Evolutionary conservation across 495 filamentous ascomycete genomes (phyloP).

Genomic region (Evernia prunastri): DNA sequence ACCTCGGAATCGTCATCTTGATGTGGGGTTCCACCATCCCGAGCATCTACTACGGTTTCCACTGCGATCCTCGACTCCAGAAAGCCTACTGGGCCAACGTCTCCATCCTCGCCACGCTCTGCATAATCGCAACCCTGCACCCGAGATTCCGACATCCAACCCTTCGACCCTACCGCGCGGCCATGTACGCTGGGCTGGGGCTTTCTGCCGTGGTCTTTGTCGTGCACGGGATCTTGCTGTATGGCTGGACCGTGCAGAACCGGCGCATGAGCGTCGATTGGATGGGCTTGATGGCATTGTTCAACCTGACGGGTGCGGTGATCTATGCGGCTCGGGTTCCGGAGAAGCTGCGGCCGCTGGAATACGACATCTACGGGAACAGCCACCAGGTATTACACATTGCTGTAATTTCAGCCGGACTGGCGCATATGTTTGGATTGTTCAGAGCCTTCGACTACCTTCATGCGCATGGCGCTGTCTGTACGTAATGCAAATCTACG

Average conservation of each 20-base stretch:
- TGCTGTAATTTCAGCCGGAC: conserved; percentile 40
- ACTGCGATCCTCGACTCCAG: conserved; percentile 34
- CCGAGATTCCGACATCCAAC: conserved; percentile 21
- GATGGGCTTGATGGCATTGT: conserved; percentile 34
- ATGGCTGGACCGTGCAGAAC: conserved; percentile 37
- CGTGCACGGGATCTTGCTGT: conserved; percentile 35
- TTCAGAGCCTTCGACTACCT: conserved; percentile 43
- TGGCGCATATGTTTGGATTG: conserved; percentile 40
- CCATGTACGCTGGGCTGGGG: conserved; percentile 40
- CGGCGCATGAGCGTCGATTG: conserved; percentile 39
- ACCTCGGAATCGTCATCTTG: conserved; percentile 45
- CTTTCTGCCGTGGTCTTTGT: conserved; percentile 40
- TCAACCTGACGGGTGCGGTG: conserved; percentile 38
- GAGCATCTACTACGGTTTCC: conserved; percentile 47
- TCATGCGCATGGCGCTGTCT: conserved; percentile 28
- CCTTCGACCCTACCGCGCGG: conserved; percentile 29
- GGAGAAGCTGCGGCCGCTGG: conserved; percentile 39
- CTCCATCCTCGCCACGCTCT: conserved; percentile 20
- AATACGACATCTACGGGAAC: conserved; percentile 44
- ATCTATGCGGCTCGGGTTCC: conserved; percentile 45
- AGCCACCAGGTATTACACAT: conserved; percentile 51
- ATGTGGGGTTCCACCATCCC: conserved; percentile 50
- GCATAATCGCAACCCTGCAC: conserved; percentile 22
- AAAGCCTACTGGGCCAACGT: conserved; percentile 35
- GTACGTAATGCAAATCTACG: not conserved